Conservation (phyloP, 2,329 filamentous ascomycete species). For the Tricladium varicosporioides region DNA sequence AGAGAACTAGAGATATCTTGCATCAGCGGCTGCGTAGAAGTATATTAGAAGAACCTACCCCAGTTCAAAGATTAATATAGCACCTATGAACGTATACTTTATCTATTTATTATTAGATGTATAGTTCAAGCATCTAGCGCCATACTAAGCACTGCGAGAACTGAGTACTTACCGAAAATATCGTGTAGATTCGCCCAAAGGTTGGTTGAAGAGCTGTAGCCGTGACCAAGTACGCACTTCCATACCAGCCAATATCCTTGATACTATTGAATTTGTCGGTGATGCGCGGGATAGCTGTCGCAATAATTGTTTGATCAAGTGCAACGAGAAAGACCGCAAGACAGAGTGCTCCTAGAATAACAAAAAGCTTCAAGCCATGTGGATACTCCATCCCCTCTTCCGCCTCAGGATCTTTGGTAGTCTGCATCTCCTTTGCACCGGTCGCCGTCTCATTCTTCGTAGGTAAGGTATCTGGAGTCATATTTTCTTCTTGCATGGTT, state of each 20-base stretch:
- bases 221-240: conserved; percentile 36
- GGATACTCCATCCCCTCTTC: conserved; percentile 26
- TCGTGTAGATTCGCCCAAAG: conserved; percentile 33
- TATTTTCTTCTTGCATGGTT: background rate
- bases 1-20: conserved; percentile 29
- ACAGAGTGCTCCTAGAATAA: conserved; percentile 25
- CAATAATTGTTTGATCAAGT: conserved; percentile 35
- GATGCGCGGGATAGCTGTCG: conserved; percentile 22
- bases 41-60: conserved; percentile 19
- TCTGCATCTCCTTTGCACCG: conserved; percentile 8
- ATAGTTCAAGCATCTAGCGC: no score
- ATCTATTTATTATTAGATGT: conserved; percentile 13
- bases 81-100: conserved; percentile 31
- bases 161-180: conserved; percentile 23
- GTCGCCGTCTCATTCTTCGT: background rate
- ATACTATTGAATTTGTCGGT: conserved; percentile 20
- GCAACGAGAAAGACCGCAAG: conserved; percentile 28
- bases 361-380: conserved; percentile 21
- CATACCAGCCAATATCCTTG: conserved; percentile 33
- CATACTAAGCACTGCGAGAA: background rate
- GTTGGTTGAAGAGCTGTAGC: conserved; percentile 32
- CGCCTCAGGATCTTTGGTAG: conserved; percentile 4
- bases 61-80: conserved; percentile 35
- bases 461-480: background rate
- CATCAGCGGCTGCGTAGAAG: no score